Base-by-base conservation (phyloP, 1,284 basidiomycete genomes). In the Moesziomyces parantarcticus region DNA sequence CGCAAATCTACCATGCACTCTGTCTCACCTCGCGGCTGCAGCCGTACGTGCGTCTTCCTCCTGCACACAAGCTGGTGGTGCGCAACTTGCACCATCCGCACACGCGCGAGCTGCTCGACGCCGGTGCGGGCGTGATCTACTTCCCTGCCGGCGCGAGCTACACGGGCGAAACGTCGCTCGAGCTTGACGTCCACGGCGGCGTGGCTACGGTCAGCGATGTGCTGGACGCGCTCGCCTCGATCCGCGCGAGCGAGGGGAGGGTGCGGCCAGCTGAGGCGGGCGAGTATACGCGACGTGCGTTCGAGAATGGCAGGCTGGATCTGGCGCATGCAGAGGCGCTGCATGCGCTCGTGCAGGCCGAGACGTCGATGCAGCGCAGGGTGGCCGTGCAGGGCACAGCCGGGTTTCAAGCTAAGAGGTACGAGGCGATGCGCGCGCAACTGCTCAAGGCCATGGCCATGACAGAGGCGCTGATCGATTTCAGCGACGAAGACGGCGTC, bases 131-230 rank as follows among this genome's bases (percentile, higher is more conserved):
- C 6, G 89, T 89, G 0, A 88, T 94, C n/a, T 93, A 89, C 83
- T 94, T 94, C 83, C 87, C 88, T 85, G 88, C 45, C 49, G 91
- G 89, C 1, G 88, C 86, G 70, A 94, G 92, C 2, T 94, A 91
- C 78, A 94, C 93, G 0, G 90, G 90, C 0, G 90, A 93, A 79
- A 89, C 91, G 46, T 89, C 90, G n/a, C 80, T 96, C 7, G 93
- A 96, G 81, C 84, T 96, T 36, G 93, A 96, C 83, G 85, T 92
- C 26, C 93, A 96, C 81, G 94, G 92, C n/a, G 92, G 92, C 1
- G 87, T 89, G 7, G 92, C 93, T 1, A 87, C 94, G 36, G 87
- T 93, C 64, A 84, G 89, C 3, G 89, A 91, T 3, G 85, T 92
- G 11, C 87, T 94, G 21, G 78, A 84, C 3, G 88, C 91, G 1